Evolutionary conservation across 345 rosid species (phyloP).

Genomic region (Brassica carinata): DNA sequence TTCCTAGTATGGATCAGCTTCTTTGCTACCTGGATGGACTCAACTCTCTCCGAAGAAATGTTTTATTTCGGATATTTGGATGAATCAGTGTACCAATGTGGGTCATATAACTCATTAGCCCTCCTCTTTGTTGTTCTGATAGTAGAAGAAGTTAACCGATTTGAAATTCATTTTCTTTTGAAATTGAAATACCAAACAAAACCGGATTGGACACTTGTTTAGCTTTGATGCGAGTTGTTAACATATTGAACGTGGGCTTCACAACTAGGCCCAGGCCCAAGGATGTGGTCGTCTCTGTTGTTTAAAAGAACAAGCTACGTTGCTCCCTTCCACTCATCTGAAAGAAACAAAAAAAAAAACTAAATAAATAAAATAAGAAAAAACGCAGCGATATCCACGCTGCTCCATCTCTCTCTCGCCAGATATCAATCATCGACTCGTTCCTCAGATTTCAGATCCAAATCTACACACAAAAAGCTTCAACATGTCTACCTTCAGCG

Average conservation of each 20-base stretch:
- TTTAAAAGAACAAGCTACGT: slow-evolving; percentile 4
- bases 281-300: slow-evolving; percentile 27
- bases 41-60: background rate
- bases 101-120: background rate
- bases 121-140: background rate
- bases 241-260: background rate
- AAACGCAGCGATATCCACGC: slow-evolving; percentile 18
- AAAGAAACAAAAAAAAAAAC: background rate
- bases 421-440: slow-evolving; percentile 20
- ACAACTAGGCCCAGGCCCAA: slow-evolving; percentile 17
- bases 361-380: background rate
- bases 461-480: background rate
- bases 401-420: slow-evolving; percentile 24
- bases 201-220: background rate
- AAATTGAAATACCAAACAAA: background rate
- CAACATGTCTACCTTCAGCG: slow-evolving; percentile 59
- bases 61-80: background rate
- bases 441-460: slow-evolving; percentile 14
- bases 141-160: background rate
- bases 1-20: slow-evolving; percentile 2
- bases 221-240: background rate
- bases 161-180: background rate
- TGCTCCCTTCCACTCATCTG: slow-evolving; percentile 44
- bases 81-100: background rate
- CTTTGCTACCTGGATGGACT: background rate